Percentiles rank a stretch among this genome's conserved stretches.
These are phyloP conservation scores for Colletotrichum lentis DNA, from an alignment of 2,329 filamentous ascomycete genomes.

Conservation along the genomic window DNA sequence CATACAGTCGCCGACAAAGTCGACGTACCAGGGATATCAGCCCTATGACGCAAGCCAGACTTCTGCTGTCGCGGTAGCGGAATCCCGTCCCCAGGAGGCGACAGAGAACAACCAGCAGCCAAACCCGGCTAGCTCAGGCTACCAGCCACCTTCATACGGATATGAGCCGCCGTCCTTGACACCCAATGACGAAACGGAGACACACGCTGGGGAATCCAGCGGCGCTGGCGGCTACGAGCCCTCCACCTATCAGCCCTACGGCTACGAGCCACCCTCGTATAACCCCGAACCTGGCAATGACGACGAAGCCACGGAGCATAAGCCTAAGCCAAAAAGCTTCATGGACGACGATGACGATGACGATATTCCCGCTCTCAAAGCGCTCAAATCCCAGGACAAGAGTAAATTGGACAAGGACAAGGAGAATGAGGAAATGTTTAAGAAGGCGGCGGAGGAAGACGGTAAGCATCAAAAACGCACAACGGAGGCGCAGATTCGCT, in stretches of 20 bases:
- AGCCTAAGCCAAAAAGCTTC: conserved; percentile 77
- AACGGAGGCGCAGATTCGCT: conserved; percentile 18
- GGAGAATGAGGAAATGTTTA: conserved; percentile 85
- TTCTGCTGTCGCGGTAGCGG: conserved; percentile 3
- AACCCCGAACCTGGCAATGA: conserved; percentile 60
- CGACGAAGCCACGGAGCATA: conserved; percentile 61
- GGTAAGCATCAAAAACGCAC: conserved; percentile 55
- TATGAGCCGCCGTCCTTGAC: conserved; percentile 59
- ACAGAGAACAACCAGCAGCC: background rate
- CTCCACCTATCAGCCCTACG: conserved; percentile 67
- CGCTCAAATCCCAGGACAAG: conserved; percentile 62
- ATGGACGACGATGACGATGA: conserved; percentile 86
- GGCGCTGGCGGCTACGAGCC: conserved; percentile 64
- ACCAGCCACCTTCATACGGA: conserved; percentile 59
- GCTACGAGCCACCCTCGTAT: conserved; percentile 66
- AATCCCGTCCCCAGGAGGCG: background rate
- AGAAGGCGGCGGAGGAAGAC: conserved; percentile 81
- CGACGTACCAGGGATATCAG: conserved; percentile 37
- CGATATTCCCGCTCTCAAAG: conserved; percentile 62
- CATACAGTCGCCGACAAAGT: conserved; percentile 26
- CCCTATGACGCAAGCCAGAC: conserved; percentile 34
- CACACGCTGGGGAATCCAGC: conserved; percentile 43
- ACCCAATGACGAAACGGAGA: conserved; percentile 44
- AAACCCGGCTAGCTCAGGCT: conserved; percentile 44
- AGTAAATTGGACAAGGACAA: conserved; percentile 74